Evolutionary conservation across 176 grass and related monocot genomes (phyloP).

Genomic region (Thinopyrum elongatum): DNA sequence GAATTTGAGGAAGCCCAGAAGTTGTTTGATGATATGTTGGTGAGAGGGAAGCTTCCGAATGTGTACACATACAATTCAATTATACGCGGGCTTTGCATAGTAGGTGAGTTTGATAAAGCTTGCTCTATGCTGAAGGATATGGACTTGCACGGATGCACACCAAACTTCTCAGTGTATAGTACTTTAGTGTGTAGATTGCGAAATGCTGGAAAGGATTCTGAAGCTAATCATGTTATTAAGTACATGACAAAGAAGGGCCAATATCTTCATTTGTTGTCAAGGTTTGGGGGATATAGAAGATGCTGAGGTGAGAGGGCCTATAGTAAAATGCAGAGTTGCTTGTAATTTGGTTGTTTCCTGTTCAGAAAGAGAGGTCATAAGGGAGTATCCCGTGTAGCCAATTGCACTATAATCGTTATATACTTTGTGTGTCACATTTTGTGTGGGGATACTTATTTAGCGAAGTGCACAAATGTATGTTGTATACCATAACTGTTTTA

Average conservation of each 20-base stretch:
- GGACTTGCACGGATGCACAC: conserved; percentile 70
- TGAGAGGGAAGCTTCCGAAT: conserved; percentile 80
- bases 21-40: conserved; percentile 82
- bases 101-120: conserved; percentile 83
- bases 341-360: conserved; percentile 25
- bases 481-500: conserved; percentile 16
- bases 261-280: conserved; percentile 86
- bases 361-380: conserved; percentile 23
- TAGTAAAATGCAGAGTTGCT: conserved; percentile 23
- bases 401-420: neutral
- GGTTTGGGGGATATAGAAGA: conserved; percentile 83
- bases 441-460: conserved; percentile 21
- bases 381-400: conserved; percentile 24
- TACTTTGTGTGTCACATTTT: conserved; percentile 24
- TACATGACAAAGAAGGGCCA: conserved; percentile 92
- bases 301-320: conserved; percentile 43
- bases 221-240: conserved; percentile 82
- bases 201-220: conserved; percentile 63
- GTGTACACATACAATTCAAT: conserved; percentile 93
- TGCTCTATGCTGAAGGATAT: conserved; percentile 84
- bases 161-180: conserved; percentile 91
- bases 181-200: conserved; percentile 64
- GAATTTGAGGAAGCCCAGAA: conserved; percentile 68
- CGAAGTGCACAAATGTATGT: conserved; percentile 30
- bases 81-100: conserved; percentile 65